Conservation (phyloP, 1,284 basidiomycete species). For the Salmacisia buchloeana region DNA sequence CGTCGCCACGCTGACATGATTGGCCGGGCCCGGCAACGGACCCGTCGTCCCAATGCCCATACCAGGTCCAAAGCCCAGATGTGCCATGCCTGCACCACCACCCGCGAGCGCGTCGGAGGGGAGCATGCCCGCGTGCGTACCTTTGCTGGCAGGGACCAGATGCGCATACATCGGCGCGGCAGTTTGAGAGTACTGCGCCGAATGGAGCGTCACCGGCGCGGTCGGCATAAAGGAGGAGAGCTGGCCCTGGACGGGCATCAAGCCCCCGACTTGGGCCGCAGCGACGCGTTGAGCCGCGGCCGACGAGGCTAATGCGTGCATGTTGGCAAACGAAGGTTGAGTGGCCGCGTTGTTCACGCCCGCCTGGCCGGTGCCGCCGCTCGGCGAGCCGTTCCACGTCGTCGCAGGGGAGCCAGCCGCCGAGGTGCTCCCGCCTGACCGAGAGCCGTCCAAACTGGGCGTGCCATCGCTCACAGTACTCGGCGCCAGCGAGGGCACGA, state of each 20-base stretch:
- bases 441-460: background rate
- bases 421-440: background rate
- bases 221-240: background rate
- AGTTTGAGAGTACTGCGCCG: conserved; percentile 24
- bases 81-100: background rate
- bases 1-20: conserved; percentile 82
- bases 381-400: conserved; percentile 8
- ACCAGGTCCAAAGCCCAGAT: background rate
- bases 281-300: background rate
- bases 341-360: conserved; percentile 30
- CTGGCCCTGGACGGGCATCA: background rate
- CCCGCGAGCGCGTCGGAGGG: conserved; percentile 12
- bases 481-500: background rate
- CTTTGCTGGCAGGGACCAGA: conserved; percentile 18
- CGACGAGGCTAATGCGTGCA: background rate
- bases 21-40: conserved; percentile 11
- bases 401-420: background rate
- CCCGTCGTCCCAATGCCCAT: too few species aligned
- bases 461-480: conserved; percentile 1
- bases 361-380: conserved; percentile 23
- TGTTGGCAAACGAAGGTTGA: background rate
- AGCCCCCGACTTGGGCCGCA: background rate
- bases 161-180: conserved; percentile 21
- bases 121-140: conserved; percentile 17
- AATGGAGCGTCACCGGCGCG: conserved; percentile 11